Conservation (phyloP, 148 eudicot species). For the Oxyria digyna region DNA sequence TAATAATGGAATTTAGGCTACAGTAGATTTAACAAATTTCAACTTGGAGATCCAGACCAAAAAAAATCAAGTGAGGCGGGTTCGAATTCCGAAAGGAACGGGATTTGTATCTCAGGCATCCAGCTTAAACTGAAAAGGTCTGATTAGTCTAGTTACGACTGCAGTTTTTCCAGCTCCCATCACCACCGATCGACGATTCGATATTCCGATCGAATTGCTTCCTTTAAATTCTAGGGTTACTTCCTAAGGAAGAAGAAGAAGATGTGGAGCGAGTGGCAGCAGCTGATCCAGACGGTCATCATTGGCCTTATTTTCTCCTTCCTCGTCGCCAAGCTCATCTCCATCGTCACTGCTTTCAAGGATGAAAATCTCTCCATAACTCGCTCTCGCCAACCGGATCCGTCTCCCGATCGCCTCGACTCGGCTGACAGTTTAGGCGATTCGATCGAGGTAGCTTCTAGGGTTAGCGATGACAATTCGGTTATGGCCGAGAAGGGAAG, state of each 20-base stretch:
- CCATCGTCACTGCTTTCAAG: constrained; percentile 63
- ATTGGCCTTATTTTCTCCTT: constrained; percentile 73
- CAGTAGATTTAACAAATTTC: too few species aligned
- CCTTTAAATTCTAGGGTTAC: constrained; percentile 2
- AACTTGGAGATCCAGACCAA: too few species aligned
- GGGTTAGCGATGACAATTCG: constrained; percentile 30
- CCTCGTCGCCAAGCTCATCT: constrained; percentile 80
- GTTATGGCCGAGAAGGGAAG: constrained; percentile 30
- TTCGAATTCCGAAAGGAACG: too few species aligned
- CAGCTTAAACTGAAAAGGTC: too few species aligned
- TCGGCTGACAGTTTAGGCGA: constrained; percentile 13
- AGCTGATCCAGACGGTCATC: constrained; percentile 48
- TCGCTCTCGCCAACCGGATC: constrained; percentile 11
- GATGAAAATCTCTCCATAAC: constrained; percentile 42
- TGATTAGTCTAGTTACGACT: too few species aligned
- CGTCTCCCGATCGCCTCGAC: not conserved
- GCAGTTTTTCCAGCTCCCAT: too few species aligned
- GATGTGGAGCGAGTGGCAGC: constrained; percentile 55
- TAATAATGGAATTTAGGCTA: too few species aligned
- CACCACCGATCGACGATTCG: too few species aligned
- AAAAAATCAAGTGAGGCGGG: too few species aligned
- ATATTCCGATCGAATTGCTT: not conserved
- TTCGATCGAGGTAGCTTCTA: constrained; percentile 22
- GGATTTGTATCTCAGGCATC: too few species aligned
- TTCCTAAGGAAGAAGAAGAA: not conserved